phyloP scores from a whole-genome alignment of 2,329 filamentous ascomycete species.

The Furcasterigmium sp. region DNA sequence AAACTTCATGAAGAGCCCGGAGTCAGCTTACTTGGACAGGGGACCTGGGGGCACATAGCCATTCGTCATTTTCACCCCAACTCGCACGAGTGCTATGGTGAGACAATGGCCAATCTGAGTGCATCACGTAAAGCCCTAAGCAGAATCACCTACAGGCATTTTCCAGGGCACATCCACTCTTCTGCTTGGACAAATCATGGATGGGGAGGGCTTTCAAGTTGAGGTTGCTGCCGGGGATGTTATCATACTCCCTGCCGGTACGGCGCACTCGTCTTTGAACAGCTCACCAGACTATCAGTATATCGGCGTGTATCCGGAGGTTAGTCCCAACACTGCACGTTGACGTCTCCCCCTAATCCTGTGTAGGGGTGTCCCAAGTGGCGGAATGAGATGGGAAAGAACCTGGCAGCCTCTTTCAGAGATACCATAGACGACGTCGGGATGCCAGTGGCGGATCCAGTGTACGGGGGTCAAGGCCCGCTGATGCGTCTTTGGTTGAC shows the following conservation, averaged over 20 bases:
- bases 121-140: background rate
- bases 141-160: constrained; percentile 8
- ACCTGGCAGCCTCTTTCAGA: background rate
- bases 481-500: background rate
- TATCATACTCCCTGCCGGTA: constrained; percentile 15
- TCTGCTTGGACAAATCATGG: constrained; percentile 13
- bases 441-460: background rate
- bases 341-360: too few relatives aligned
- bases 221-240: constrained; percentile 13
- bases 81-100: constrained; percentile 17
- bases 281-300: constrained; percentile 12
- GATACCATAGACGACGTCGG: background rate
- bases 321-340: background rate
- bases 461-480: background rate
- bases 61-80: constrained; percentile 18
- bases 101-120: background rate
- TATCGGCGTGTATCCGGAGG: constrained; percentile 16
- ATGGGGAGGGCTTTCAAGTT: constrained; percentile 9
- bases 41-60: constrained; percentile 15
- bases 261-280: constrained; percentile 12
- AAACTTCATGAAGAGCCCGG: too few relatives aligned
- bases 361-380: background rate
- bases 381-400: background rate
- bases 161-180: constrained; percentile 15
- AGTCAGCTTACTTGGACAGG: too few relatives aligned